Base-by-base conservation (phyloP, 2,329 filamentous ascomycete genomes). In the Colletotrichum tropicicola region DNA sequence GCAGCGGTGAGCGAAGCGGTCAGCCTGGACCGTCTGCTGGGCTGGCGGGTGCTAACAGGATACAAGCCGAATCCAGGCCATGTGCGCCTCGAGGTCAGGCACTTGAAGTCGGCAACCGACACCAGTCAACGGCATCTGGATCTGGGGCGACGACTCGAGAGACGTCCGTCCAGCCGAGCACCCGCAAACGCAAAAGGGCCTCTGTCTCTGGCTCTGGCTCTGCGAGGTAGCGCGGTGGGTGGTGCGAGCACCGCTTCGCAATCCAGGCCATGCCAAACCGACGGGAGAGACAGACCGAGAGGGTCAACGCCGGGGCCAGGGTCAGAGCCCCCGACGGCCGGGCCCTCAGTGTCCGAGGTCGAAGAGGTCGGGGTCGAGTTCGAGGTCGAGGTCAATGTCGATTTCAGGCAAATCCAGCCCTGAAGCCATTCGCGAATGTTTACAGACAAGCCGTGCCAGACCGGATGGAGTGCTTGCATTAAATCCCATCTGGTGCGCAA, bases 1-100 rank as follows among this genome's bases (percentile, higher is more conserved):
- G 17, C 57, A 35, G 61, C 61, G 61, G 61, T 65, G 61, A 61
- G 49, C 17, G 37, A 55, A 54, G 56, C 61, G 57, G 57, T 61
- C 49, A 61, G 44, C 35, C 13, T 37, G 25, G 19, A 25, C 48
- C 5, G 23, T n/a, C 30, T 30, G 35, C n/a, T 12, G 13, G 21
- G 17, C 37, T 49, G 15, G 30, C 47, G 27, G 10, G 32, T 61
- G 61, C 61, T 65, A 65, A 32, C 56, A 55, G n/a, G 57, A 48
- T 61, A 65, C 55, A 60, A 43, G 28, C 39, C 17, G 13, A 25
- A 15, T 32, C 37, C 23, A 47, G 32, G 39, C 57, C 45, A 32
- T 59, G 45, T 44, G 57, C 47, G 28, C 43, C 43, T 25, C 19
- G 12, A 64, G 39, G 55, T 41, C 32, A 64, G 55, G 47, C 37